phyloP scores from a whole-genome alignment of 78 protist genomes.

The Speleostelium caveatum region DNA sequence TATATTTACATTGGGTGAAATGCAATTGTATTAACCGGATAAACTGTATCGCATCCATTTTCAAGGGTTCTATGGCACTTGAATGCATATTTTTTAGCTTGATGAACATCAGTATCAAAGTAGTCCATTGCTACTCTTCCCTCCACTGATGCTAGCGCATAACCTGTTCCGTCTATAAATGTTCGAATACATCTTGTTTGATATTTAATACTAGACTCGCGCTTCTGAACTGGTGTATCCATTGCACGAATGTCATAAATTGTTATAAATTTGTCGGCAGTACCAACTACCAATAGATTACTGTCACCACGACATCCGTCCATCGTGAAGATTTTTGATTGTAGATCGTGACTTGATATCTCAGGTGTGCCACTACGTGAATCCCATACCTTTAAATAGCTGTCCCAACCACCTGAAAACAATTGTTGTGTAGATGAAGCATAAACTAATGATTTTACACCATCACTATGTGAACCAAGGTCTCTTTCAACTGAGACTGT shows the following conservation, averaged over 20 bases:
- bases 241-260: conserved; percentile 83
- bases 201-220: conserved; percentile 90
- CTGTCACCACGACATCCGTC: not conserved
- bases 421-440: conserved; percentile 1
- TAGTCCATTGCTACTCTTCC: conserved; percentile 95
- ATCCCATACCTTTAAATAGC: conserved; percentile 90
- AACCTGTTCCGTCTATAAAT: conserved; percentile 85
- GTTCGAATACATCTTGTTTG: conserved; percentile 89
- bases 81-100: conserved; percentile 92
- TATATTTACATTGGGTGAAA: conserved; percentile 95
- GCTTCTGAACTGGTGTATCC: conserved; percentile 78
- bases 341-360: not conserved
- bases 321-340: conserved; percentile 76
- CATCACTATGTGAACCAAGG: conserved; percentile 53
- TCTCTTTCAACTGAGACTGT: conserved; percentile 2
- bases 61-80: conserved; percentile 92
- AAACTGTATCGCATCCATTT: conserved; percentile 78
- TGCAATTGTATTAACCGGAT: conserved; percentile 96
- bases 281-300: conserved; percentile 82
- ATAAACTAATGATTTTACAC: conserved; percentile 47
- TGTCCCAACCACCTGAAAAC: conserved; percentile 93
- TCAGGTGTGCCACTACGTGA: conserved; percentile 27
- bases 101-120: conserved; percentile 75
- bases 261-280: conserved; percentile 78
- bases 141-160: conserved; percentile 91